Conservation (phyloP, 306 rosid species). For the Lathyrus aphaca region DNA sequence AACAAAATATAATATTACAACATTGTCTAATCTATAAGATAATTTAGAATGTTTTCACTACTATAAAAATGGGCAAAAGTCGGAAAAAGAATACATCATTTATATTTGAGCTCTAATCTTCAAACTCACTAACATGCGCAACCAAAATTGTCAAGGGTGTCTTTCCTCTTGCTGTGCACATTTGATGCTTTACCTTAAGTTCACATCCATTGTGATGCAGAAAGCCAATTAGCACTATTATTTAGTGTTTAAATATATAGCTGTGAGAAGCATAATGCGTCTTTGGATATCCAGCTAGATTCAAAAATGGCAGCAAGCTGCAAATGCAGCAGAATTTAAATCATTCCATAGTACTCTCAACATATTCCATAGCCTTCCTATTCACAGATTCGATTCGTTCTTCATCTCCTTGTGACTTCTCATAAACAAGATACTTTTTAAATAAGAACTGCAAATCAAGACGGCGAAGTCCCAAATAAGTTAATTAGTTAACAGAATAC, state of each 20-base stretch:
- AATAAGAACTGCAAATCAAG: constrained; percentile 73
- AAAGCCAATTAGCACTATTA: constrained; percentile 11
- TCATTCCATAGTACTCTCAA: constrained; percentile 66
- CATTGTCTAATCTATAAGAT: not conserved
- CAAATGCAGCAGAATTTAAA: not conserved
- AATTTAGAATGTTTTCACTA: not conserved
- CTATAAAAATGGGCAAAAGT: constrained; percentile 15
- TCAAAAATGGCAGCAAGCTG: constrained; percentile 15
- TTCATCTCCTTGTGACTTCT: constrained; percentile 76
- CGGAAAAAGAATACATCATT: constrained; percentile 1
- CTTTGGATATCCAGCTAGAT: constrained; percentile 1
- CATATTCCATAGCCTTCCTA: constrained; percentile 81
- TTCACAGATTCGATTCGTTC: constrained; percentile 78
- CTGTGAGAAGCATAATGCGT: not conserved
- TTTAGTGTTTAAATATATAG: not conserved
- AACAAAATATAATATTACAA: too few relatives aligned
- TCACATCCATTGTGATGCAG: constrained; percentile 19
- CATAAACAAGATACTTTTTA: constrained; percentile 79
- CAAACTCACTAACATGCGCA: not conserved
- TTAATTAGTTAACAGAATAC: not conserved
- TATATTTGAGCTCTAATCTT: constrained; percentile 8
- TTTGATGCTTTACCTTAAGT: constrained; percentile 23
- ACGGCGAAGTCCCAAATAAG: constrained; percentile 29
- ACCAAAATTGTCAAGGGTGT: not conserved
- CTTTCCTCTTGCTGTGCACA: constrained; percentile 5